These are phyloP conservation scores for Diplodia scrobiculata DNA, from an alignment of 2,329 filamentous ascomycete species.

Conservation along the genomic window DNA sequence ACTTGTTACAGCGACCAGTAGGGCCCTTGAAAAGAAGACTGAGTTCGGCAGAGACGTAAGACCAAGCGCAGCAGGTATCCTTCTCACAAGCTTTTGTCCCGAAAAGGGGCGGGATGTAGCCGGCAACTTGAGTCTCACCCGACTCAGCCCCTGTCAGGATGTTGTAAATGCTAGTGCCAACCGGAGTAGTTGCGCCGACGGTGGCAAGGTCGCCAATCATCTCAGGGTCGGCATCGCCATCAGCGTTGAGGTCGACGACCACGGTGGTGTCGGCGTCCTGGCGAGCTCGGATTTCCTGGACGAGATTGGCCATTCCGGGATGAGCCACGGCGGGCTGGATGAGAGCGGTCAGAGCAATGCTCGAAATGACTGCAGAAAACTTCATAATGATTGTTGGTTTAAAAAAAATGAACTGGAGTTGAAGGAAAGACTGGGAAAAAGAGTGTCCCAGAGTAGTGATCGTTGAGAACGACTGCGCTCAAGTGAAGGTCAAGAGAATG, in stretches of 20 bases:
- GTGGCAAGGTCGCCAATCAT: slow-evolving; percentile 43
- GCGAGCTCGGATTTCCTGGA: slow-evolving; percentile 17
- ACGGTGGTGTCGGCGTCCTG: slow-evolving; percentile 27
- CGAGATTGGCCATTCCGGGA: slow-evolving; percentile 32
- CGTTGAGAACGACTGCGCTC: background rate
- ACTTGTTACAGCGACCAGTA: slow-evolving; percentile 38
- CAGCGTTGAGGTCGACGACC: background rate
- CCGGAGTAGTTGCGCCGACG: slow-evolving; percentile 33
- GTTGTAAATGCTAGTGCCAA: slow-evolving; percentile 38
- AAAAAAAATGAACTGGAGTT: background rate
- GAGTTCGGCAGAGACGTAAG: slow-evolving; percentile 40
- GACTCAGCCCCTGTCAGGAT: slow-evolving; percentile 37
- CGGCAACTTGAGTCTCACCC: slow-evolving; percentile 36
- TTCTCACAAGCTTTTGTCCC: slow-evolving; percentile 41
- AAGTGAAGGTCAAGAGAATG: slow-evolving; percentile 4
- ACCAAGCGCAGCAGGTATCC: slow-evolving; percentile 43
- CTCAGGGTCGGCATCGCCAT: slow-evolving; percentile 36
- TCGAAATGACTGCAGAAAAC: slow-evolving; percentile 30
- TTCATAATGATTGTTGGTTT: slow-evolving; percentile 32
- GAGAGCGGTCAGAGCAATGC: slow-evolving; percentile 31
- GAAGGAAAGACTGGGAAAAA: slow-evolving; percentile 5
- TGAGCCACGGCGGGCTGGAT: slow-evolving; percentile 33
- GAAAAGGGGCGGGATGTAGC: slow-evolving; percentile 30
- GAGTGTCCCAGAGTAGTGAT: slow-evolving; percentile 1
- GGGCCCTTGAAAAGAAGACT: slow-evolving; percentile 35